phyloP scores from a whole-genome alignment of 306 rosid genomes.

The Gynostemma pentaphyllum region DNA sequence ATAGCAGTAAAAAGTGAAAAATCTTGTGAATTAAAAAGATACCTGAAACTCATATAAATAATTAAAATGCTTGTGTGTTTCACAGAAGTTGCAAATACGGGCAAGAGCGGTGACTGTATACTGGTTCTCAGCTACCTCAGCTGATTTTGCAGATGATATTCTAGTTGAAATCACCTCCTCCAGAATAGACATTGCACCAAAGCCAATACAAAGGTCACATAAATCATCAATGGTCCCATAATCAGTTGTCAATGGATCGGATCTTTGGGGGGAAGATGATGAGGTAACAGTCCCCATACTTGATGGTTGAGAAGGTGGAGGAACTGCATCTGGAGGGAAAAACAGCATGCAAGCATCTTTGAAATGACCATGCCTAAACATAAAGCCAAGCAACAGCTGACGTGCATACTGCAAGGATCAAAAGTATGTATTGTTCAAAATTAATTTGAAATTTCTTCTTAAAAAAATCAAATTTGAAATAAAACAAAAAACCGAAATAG shows the following conservation, averaged over 20 bases:
- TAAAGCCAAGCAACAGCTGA: conserved; percentile 80
- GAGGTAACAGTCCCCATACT: conserved; percentile 43
- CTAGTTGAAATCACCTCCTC: conserved; percentile 85
- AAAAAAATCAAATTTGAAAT: background rate
- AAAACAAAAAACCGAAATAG: background rate
- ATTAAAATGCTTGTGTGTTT: conserved; percentile 79
- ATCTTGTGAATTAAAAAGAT: no score
- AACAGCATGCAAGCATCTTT: conserved; percentile 79
- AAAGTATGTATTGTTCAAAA: conserved; percentile 7
- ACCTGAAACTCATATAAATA: conserved; percentile 88
- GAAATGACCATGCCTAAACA: conserved; percentile 86
- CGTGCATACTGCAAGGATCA: conserved; percentile 70
- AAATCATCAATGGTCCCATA: conserved; percentile 87
- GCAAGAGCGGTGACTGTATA: conserved; percentile 62
- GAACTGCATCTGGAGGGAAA: conserved; percentile 65
- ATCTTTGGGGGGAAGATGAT: conserved; percentile 81
- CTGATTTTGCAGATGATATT: conserved; percentile 42
- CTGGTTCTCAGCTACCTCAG: conserved; percentile 45
- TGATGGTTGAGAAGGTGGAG: conserved; percentile 65
- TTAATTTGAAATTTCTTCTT: no score
- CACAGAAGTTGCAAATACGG: conserved; percentile 80
- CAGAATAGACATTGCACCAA: conserved; percentile 71
- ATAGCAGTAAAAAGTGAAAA: background rate
- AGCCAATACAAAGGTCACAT: conserved; percentile 75
- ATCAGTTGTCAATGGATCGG: conserved; percentile 74